Percentiles rank a stretch among this genome's conserved stretches.
Evolutionary conservation across 1,284 basidiomycete species (phyloP).

Genomic region (Peniophora sp.): DNA sequence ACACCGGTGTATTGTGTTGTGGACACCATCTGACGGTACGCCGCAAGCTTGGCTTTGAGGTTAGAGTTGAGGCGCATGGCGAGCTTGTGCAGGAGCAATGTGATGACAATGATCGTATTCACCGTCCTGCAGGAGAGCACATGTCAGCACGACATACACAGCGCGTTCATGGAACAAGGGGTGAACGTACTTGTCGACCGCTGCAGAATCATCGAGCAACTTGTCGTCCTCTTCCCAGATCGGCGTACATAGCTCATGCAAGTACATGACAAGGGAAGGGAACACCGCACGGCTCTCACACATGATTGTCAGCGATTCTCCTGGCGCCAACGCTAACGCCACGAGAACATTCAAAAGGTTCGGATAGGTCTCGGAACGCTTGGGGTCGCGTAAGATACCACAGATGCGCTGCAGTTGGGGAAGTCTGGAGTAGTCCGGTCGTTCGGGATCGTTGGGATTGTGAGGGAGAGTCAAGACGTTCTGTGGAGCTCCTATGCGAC

Average conservation of each 20-base stretch:
- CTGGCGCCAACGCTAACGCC: conserved; percentile 43
- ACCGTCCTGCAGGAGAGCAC: neutral
- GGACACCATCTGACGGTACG: conserved; percentile 44
- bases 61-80: conserved; percentile 45
- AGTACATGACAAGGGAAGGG: conserved; percentile 51
- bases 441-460: conserved; percentile 16
- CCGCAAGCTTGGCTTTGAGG: conserved; percentile 39
- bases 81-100: conserved; percentile 50
- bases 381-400: conserved; percentile 38
- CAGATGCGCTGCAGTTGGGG: conserved; percentile 48
- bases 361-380: conserved; percentile 36
- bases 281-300: conserved; percentile 46
- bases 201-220: conserved; percentile 30
- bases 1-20: conserved; percentile 54
- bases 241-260: conserved; percentile 41
- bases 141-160: neutral
- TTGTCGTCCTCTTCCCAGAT: conserved; percentile 60
- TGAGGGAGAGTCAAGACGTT: conserved; percentile 32
- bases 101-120: conserved; percentile 30
- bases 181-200: conserved; percentile 29
- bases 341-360: conserved; percentile 47
- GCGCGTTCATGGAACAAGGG: no score
- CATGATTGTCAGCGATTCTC: conserved; percentile 41
- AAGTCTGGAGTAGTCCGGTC: conserved; percentile 20
- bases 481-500: conserved; percentile 21